Evolutionary conservation across 345 rosid genomes (phyloP).

Genomic region (Hibiscus tridactylites): DNA sequence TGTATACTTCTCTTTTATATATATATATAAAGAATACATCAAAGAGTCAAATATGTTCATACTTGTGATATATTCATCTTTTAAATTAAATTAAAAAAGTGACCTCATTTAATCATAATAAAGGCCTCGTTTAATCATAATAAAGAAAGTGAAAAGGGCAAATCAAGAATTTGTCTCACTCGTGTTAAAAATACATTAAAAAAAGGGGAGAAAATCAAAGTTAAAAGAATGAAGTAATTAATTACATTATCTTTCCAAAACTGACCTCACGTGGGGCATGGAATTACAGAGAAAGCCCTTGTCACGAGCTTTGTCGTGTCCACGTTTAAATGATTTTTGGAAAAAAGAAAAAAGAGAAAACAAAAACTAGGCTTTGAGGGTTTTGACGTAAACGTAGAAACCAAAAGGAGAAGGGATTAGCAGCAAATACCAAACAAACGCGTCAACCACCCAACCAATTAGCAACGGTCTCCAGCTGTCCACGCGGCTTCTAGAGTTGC

Average conservation of each 20-base stretch:
- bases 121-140: neutral
- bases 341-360: neutral
- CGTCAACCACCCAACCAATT: neutral
- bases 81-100: too few species aligned
- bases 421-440: neutral
- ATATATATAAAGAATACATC: too few species aligned
- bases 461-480: neutral
- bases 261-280: neutral
- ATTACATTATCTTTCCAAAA: neutral
- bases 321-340: neutral
- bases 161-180: slow-evolving; percentile 5
- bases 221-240: neutral
- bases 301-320: slow-evolving; percentile 8
- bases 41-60: neutral
- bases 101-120: neutral
- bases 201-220: neutral
- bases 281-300: neutral
- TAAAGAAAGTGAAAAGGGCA: neutral
- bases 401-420: neutral
- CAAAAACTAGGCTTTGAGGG: neutral
- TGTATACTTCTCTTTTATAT: too few species aligned
- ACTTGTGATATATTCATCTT: neutral
- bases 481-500: neutral
- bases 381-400: neutral
- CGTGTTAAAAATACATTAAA: neutral